Evolutionary conservation across 768 basidiomycete species (phyloP), one percentile per base, ranked within the genome.

Genomic region (Auriscalpium microsporum): DNA sequence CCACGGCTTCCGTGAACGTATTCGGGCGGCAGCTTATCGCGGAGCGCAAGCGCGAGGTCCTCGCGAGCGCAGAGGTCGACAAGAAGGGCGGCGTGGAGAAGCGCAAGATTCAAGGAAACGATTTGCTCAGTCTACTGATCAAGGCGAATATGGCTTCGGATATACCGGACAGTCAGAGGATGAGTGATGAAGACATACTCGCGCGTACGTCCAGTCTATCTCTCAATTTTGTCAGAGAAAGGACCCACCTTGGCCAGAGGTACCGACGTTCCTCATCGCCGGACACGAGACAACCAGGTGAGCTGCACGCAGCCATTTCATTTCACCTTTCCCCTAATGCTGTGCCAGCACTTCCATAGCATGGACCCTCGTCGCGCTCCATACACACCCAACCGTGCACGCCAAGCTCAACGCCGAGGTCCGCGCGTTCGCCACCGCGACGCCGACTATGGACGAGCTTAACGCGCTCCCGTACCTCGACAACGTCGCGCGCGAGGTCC

Each of bases 321-420:
- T 28, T 17, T 40, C 16, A 14, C 19, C 21, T 19, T 19, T 33
- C 11, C 5, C 36, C 8, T 19, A 37, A 10, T 37, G 35, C 17
- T 34, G 14, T 3, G 11, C 7, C 35, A 55, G 61, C 10, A 60
- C 61, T 7, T 57, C 51, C 16, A 53, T 54, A 1, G 55, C 63
- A 13, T 73, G 72, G 71, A 64, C 67, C 10, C 57, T 73, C 9
- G 71, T 69, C 57, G 57, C 64, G 10, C 62, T 75, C 10, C 58
- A 67, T 8, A 58, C 61, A 45, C 45, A 68, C 54, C 68, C 67
- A 2, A 67, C 67, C 1, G 51, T 67, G 11, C 74, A 75, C 57
- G 62, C 62, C 23, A 64, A 65, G 49, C 65, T 75, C 1, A 65
- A 73, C 6, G 65, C 63, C 4, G 74, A 75, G 58, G 48, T 68